A percentile compares a stretch with the other conserved stretches of the same genome.
Conservation (phyloP, 139 green algal genomes). For the Chlorella vulgaris region DNA sequence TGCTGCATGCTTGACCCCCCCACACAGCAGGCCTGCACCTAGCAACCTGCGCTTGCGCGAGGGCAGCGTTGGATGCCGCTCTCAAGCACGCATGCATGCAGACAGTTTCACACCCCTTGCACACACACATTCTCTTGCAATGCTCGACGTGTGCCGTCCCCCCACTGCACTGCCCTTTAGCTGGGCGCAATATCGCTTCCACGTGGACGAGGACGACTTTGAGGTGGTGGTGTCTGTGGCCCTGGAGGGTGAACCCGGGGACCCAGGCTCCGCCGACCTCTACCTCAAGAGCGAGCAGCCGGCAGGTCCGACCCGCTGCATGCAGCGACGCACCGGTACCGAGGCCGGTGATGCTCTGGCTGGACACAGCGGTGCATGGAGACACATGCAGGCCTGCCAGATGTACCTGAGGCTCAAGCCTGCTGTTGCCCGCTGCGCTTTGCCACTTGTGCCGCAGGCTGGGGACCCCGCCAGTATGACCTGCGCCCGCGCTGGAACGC, state of each 20-base stretch:
- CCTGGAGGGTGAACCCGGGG: conserved; percentile 2
- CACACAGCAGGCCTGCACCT: not conserved
- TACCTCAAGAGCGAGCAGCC: conserved; percentile 21
- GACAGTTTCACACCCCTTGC: too few relatives aligned
- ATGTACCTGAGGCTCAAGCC: not conserved
- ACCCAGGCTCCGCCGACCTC: not conserved
- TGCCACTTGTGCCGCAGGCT: not conserved
- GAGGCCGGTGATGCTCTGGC: not conserved
- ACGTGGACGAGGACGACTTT: conserved; percentile 41
- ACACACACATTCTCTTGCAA: too few relatives aligned
- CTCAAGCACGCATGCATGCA: too few relatives aligned
- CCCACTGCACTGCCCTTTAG: not conserved
- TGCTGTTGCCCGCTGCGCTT: not conserved
- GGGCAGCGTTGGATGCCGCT: too few relatives aligned
- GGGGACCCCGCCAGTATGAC: conserved; percentile 35
- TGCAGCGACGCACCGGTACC: not conserved
- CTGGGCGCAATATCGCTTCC: conserved; percentile 53
- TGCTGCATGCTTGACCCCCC: not conserved
- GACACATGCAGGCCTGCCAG: not conserved
- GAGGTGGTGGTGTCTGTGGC: conserved; percentile 52
- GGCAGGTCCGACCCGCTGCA: not conserved
- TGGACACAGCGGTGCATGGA: not conserved
- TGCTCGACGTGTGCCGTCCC: too few relatives aligned
- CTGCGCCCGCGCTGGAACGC: conserved; percentile 30
- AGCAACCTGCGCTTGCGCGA: too few relatives aligned